Conservation (phyloP, 768 basidiomycete species). For the Neoboletus brunneissimus region DNA sequence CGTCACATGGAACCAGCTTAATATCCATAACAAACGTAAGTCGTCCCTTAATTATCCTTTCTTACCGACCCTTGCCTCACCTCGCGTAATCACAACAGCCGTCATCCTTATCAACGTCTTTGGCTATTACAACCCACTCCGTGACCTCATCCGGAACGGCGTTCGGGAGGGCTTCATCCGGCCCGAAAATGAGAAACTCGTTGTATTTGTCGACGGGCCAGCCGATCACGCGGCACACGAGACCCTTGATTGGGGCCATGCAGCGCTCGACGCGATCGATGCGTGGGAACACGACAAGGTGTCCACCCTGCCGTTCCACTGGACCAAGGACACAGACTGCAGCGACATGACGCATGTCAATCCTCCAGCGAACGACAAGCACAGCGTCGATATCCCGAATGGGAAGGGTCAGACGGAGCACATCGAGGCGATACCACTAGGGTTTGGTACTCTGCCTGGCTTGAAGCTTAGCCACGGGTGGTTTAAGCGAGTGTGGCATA, state of each 20-base stretch:
- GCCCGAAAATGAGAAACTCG: conserved; percentile 54
- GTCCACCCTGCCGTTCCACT: conserved; percentile 42
- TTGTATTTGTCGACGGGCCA: conserved; percentile 78
- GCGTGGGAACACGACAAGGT: conserved; percentile 48
- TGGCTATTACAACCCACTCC: conserved; percentile 81
- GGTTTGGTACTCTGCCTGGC: conserved; percentile 20
- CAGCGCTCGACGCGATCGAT: conserved; percentile 61
- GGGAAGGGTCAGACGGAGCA: conserved; percentile 19
- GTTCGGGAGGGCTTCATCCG: conserved; percentile 74
- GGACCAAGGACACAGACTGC: conserved; percentile 43
- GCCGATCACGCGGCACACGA: conserved; percentile 48
- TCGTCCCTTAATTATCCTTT: conserved; percentile 3
- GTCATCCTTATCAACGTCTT: conserved; percentile 86
- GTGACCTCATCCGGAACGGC: conserved; percentile 64
- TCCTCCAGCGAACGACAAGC: background rate
- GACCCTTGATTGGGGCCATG: conserved; percentile 74
- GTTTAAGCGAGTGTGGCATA: conserved; percentile 36
- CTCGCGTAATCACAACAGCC: conserved; percentile 41
- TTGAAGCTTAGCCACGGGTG: conserved; percentile 27
- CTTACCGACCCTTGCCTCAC: no score
- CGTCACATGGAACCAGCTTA: conserved; percentile 91
- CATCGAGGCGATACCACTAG: conserved; percentile 20
- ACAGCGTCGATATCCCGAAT: background rate
- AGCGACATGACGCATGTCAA: conserved; percentile 27
- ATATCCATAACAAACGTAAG: conserved; percentile 82